phyloP scores from a whole-genome alignment of 2,329 filamentous ascomycete species.

The Pyricularia pennisetigena region DNA sequence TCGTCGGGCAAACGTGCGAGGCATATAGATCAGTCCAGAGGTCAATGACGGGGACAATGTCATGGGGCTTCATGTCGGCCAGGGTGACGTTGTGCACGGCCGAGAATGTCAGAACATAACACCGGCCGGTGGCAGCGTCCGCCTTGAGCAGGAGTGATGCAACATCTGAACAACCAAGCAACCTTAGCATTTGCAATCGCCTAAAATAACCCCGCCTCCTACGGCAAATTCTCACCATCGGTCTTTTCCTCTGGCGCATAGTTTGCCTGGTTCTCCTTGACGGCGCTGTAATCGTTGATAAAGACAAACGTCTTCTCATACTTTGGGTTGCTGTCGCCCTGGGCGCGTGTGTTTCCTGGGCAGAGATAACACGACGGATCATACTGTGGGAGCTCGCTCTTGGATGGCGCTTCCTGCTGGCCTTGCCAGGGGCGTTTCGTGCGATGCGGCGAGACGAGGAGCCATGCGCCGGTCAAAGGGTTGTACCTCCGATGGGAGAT shows the following conservation, averaged over 20 bases:
- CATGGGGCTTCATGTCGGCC: slow-evolving; percentile 68
- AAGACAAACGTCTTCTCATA: slow-evolving; percentile 88
- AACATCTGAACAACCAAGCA: slow-evolving; percentile 40
- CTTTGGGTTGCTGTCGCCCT: slow-evolving; percentile 76
- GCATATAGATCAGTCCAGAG: slow-evolving; percentile 91
- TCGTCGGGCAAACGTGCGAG: slow-evolving; percentile 64
- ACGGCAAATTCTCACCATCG: slow-evolving; percentile 19
- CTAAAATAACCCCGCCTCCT: no score
- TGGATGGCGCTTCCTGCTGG: slow-evolving; percentile 63
- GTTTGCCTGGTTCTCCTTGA: slow-evolving; percentile 83
- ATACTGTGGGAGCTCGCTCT: slow-evolving; percentile 64
- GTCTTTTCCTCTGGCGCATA: slow-evolving; percentile 43
- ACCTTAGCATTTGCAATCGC: neutral
- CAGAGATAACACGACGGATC: slow-evolving; percentile 91
- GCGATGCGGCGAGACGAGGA: slow-evolving; percentile 90
- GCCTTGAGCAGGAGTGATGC: slow-evolving; percentile 71
- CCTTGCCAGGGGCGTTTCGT: slow-evolving; percentile 98
- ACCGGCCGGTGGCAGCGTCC: slow-evolving; percentile 84
- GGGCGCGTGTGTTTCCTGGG: slow-evolving; percentile 79
- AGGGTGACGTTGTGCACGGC: slow-evolving; percentile 84
- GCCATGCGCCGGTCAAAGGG: slow-evolving; percentile 78
- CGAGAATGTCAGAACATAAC: slow-evolving; percentile 94
- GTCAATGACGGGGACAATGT: slow-evolving; percentile 76
- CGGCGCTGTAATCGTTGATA: slow-evolving; percentile 94
- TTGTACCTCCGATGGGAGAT: slow-evolving; percentile 96